Conservation (phyloP, 2,329 filamentous ascomycete genomes). For the Aspergillus chevalieri region DNA sequence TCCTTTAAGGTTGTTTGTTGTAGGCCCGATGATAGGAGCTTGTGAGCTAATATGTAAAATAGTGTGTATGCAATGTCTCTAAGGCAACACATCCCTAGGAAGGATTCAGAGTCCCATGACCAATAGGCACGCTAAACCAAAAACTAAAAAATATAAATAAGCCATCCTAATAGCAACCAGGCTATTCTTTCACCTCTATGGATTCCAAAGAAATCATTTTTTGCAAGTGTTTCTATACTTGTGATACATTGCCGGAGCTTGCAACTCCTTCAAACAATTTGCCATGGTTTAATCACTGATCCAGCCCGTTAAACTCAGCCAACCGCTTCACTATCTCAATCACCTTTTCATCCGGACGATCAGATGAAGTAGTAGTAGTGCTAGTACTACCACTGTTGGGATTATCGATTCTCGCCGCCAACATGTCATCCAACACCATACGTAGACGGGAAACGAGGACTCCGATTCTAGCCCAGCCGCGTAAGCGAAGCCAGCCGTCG, state of each 20-base stretch:
- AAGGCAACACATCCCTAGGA: too few species aligned
- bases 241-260: too few species aligned
- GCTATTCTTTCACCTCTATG: background rate
- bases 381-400: slow-evolving; percentile 51
- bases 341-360: slow-evolving; percentile 40
- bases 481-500: slow-evolving; percentile 79
- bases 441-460: slow-evolving; percentile 78
- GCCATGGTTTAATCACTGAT: slow-evolving; percentile 37
- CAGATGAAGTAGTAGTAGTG: slow-evolving; percentile 16
- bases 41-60: too few species aligned
- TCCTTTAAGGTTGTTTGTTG: too few species aligned
- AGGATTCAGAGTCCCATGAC: too few species aligned
- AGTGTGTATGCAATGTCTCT: too few species aligned
- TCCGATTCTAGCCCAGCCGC: slow-evolving; percentile 91
- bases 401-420: slow-evolving; percentile 74
- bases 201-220: background rate
- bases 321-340: slow-evolving; percentile 71
- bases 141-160: too few species aligned
- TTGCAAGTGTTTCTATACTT: background rate
- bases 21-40: too few species aligned
- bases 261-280: too few species aligned
- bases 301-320: slow-evolving; percentile 84
- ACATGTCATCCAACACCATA: slow-evolving; percentile 76
- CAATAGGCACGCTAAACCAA: too few species aligned
- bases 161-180: too few species aligned